phyloP scores from a whole-genome alignment of 108 stramenopile genomes.

The Chaetoceros tenuissimus region DNA sequence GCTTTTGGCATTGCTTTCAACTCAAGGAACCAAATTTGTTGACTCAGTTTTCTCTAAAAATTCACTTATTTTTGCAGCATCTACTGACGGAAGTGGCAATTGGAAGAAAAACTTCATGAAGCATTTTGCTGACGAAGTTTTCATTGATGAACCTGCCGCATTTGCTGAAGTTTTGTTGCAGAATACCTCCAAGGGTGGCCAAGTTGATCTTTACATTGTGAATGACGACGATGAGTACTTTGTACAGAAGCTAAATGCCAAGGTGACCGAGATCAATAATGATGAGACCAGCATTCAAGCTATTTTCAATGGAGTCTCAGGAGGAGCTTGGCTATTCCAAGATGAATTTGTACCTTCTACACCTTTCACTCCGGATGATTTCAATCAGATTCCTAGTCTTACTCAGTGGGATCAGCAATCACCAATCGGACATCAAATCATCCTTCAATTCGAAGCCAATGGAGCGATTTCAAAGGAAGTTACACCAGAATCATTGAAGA shows the following conservation, averaged over 20 bases:
- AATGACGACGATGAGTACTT: not conserved
- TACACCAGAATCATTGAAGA: conserved; percentile 14
- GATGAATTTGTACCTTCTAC: conserved; percentile 1
- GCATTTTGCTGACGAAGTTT: not conserved
- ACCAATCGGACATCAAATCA: conserved; percentile 45
- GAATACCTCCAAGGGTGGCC: not conserved
- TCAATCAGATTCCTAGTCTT: conserved; percentile 39
- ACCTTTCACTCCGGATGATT: conserved; percentile 27
- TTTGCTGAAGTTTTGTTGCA: not conserved
- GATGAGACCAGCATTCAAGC: not conserved
- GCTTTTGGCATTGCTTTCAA: not conserved
- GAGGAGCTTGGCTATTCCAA: not conserved
- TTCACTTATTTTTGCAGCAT: not conserved
- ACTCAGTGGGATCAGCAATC: conserved; percentile 53
- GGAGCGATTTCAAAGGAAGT: conserved; percentile 2
- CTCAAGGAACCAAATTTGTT: not conserved
- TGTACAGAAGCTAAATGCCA: not conserved
- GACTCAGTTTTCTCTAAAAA: not conserved
- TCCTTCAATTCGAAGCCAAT: conserved; percentile 38
- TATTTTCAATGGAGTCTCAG: not conserved
- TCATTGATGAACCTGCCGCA: not conserved
- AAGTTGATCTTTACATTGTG: not conserved
- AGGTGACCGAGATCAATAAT: not conserved
- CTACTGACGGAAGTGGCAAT: not conserved
- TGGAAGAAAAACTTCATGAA: not conserved